phyloP scores from a whole-genome alignment of 2,329 filamentous ascomycete species.

The Lasiodiplodia gonubiensis region DNA sequence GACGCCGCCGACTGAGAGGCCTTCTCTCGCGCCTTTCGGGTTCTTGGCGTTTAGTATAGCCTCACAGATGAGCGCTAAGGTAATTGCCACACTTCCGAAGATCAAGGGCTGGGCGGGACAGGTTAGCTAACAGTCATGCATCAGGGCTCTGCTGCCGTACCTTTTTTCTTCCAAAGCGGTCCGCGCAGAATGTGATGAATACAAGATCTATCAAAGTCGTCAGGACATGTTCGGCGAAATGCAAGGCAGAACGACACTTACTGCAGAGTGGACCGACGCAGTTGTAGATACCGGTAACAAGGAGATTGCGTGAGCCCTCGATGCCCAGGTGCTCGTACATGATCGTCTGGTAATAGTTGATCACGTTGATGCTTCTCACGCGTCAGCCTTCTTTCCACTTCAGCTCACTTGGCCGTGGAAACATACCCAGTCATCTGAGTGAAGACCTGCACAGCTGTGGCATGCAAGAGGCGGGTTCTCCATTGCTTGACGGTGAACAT shows the following conservation, averaged over 20 bases:
- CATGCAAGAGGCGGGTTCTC: conserved; percentile 67
- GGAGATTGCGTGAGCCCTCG: conserved; percentile 57
- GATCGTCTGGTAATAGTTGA: conserved; percentile 66
- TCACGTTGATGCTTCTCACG: conserved; percentile 55
- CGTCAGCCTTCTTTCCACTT: background rate
- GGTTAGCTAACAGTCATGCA: background rate
- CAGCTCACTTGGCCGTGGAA: no score
- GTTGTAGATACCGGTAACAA: conserved; percentile 67
- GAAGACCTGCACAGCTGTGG: conserved; percentile 67
- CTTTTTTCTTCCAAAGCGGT: conserved; percentile 51
- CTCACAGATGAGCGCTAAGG: conserved; percentile 64
- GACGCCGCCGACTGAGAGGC: conserved; percentile 65
- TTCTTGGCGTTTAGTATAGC: conserved; percentile 57
- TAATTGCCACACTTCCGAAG: conserved; percentile 60
- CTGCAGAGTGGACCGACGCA: conserved; percentile 61
- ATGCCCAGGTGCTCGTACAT: conserved; percentile 66
- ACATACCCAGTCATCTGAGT: conserved; percentile 65
- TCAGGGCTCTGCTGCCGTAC: background rate
- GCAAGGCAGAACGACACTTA: conserved; percentile 13
- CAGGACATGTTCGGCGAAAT: background rate
- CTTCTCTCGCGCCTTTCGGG: conserved; percentile 42
- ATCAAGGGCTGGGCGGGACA: conserved; percentile 58
- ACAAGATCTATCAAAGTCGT: conserved; percentile 52
- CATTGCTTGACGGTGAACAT: conserved; percentile 65
- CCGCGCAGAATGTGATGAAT: conserved; percentile 64